Percentiles rank a stretch among this genome's conserved stretches.
phyloP scores from a whole-genome alignment of 257 asterid genomes.

The Haberlea rhodopensis region DNA sequence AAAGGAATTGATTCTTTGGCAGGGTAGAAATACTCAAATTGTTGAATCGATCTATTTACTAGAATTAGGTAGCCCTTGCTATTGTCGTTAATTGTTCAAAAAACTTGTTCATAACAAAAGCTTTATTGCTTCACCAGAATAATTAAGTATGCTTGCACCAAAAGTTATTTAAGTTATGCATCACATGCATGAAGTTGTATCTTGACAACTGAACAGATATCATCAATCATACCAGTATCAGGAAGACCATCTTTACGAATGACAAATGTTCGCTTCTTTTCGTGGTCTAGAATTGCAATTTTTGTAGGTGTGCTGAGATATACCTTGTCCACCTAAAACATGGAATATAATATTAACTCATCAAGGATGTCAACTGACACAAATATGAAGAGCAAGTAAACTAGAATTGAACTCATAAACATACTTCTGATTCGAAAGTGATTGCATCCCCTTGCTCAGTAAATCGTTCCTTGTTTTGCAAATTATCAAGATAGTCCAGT shows the following conservation, averaged over 20 bases:
- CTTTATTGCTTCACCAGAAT: neutral
- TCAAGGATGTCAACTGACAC: constrained; percentile 16
- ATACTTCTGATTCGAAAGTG: constrained; percentile 88
- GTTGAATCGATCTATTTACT: no score
- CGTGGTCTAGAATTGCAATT: constrained; percentile 91
- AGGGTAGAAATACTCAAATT: no score
- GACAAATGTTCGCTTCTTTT: constrained; percentile 88
- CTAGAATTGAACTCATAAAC: constrained; percentile 19
- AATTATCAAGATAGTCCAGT: constrained; percentile 84
- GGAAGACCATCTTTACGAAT: constrained; percentile 95
- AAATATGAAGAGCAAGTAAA: constrained; percentile 20
- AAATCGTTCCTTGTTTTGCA: constrained; percentile 63
- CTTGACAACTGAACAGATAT: constrained; percentile 10
- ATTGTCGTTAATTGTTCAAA: no score
- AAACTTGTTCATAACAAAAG: no score
- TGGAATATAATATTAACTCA: constrained; percentile 20
- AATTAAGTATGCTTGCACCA: neutral
- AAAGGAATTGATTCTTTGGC: no score
- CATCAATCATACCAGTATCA: constrained; percentile 71
- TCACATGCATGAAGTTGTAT: neutral
- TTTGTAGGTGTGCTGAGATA: constrained; percentile 88
- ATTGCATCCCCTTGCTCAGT: constrained; percentile 95
- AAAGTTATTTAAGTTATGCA: neutral
- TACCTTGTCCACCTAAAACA: constrained; percentile 76
- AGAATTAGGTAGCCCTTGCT: no score